Evolutionary conservation across 805 yeast genomes (phyloP).

Genomic region (Myxozyma monticola): DNA sequence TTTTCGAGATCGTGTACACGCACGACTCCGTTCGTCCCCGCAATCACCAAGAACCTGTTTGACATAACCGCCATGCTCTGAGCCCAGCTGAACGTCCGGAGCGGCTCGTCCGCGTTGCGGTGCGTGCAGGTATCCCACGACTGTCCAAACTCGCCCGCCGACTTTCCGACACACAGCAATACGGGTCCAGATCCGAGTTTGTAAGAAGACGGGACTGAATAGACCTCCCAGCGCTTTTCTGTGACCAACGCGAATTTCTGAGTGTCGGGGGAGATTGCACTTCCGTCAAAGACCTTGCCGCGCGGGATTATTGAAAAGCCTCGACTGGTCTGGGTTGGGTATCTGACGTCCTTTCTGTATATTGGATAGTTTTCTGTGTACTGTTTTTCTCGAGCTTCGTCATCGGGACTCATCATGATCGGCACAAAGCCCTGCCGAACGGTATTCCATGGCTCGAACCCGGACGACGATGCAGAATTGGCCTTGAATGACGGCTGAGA

Average conservation of each 20-base stretch:
- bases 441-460: constrained; percentile 22
- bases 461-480: constrained; percentile 11
- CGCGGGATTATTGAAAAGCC: constrained; percentile 50
- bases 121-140: constrained; percentile 30
- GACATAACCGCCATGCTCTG: constrained; percentile 47
- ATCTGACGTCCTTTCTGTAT: constrained; percentile 61
- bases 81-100: constrained; percentile 31
- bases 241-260: constrained; percentile 64
- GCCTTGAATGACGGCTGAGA: constrained; percentile 11
- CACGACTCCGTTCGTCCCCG: constrained; percentile 72
- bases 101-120: constrained; percentile 12
- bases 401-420: constrained; percentile 24
- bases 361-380: constrained; percentile 82
- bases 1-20: constrained; percentile 60
- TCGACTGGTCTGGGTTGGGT: constrained; percentile 53
- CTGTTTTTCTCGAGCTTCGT: constrained; percentile 55
- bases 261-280: constrained; percentile 65
- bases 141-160: constrained; percentile 66
- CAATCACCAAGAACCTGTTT: constrained; percentile 58
- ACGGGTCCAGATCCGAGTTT: constrained; percentile 53
- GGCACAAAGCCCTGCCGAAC: constrained; percentile 11
- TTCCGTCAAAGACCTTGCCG: constrained; percentile 47
- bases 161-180: constrained; percentile 65
- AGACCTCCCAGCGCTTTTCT: constrained; percentile 74
- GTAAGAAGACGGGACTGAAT: constrained; percentile 46